Base-by-base conservation (phyloP, 805 yeast genomes). In the Wickerhamiella dianesei region DNA sequence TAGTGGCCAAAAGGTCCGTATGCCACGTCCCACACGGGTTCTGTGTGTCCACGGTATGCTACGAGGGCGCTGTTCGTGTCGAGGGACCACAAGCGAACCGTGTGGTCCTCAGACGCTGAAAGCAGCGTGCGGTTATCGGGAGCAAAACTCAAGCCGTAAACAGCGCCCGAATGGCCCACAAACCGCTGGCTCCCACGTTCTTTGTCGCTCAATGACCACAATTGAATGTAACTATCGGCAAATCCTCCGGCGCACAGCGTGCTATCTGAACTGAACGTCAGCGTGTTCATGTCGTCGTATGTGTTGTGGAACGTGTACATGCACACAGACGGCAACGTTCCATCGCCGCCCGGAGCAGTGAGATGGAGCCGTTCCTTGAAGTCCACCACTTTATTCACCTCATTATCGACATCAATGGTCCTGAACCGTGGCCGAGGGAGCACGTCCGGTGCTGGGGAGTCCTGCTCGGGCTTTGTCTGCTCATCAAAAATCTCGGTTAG, bases 251-350 rank as follows among this genome's bases (percentile, higher is more conserved):
- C 96, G 25, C 85, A 80, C 52, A 87, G 58, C 19, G 88, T 77
- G 16, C 89, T 78, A 63, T 89, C 96, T 45, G 80, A 83, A 57
- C 89, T 86, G 68, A 89, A 89, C 52, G 80, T 83, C 42, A 89
- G 61, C 44, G 87, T 77, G n/a, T 94, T 83, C 72, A 92, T 69
- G 51, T 83, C 94, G 53, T 82, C 81, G 60, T 85, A 81, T 9
- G 96, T 84, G 65, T 92, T 92, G 69, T 92, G 98, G 68, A 92
- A 88, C 1, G 97, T 89, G 68, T 92, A 92, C 95, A 89, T 85
- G 64, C 97, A 92, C 35, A 89, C 95, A 48, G 94, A 82, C 19
- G 98, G 98, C 21, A 89, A 75, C 19, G 86, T 70, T 3, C 94
- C 82, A 16, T 37, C 35, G 17, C 32, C 40, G 44, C 45, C 50